phyloP scores from a whole-genome alignment of 2,329 filamentous ascomycete species.

The Chrysoporthe puriensis region DNA sequence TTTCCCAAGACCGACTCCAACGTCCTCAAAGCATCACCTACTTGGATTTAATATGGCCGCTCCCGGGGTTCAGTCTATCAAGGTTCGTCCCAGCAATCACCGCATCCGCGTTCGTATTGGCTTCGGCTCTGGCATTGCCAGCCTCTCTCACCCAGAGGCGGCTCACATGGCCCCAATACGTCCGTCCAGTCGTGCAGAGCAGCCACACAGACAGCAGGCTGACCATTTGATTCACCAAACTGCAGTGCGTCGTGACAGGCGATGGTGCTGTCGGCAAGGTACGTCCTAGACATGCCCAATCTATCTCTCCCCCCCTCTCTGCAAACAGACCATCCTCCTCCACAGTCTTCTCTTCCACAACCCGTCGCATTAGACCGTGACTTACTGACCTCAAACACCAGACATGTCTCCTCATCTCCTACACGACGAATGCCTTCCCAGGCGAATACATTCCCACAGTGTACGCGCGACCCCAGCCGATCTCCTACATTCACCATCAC shows the following conservation, averaged over 20 bases:
- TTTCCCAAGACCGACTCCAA: slow-evolving; percentile 1
- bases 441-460: slow-evolving; percentile 99
- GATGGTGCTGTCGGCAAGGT: slow-evolving; percentile 99
- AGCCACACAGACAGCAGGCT: slow-evolving; percentile 33
- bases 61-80: slow-evolving; percentile 86
- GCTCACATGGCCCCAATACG: background rate
- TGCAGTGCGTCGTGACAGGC: slow-evolving; percentile 95
- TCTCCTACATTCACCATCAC: slow-evolving; percentile 6
- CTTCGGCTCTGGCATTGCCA: slow-evolving; percentile 15
- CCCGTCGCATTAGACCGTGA: background rate
- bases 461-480: slow-evolving; percentile 47
- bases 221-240: slow-evolving; percentile 36
- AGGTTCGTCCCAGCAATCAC: slow-evolving; percentile 61
- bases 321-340: background rate
- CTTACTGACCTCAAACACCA: slow-evolving; percentile 42
- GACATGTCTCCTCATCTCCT: slow-evolving; percentile 99
- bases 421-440: slow-evolving; percentile 99
- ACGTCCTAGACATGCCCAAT: slow-evolving; percentile 37
- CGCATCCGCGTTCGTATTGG: slow-evolving; percentile 18
- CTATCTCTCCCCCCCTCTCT: background rate
- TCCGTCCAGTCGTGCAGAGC: background rate
- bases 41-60: slow-evolving; percentile 68
- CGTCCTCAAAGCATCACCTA: slow-evolving; percentile 13
- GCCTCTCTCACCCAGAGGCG: background rate
- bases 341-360: background rate